These are phyloP conservation scores for Aspergillus transmontanensis DNA, from an alignment of 2,329 filamentous ascomycete species.

Conservation along the genomic window DNA sequence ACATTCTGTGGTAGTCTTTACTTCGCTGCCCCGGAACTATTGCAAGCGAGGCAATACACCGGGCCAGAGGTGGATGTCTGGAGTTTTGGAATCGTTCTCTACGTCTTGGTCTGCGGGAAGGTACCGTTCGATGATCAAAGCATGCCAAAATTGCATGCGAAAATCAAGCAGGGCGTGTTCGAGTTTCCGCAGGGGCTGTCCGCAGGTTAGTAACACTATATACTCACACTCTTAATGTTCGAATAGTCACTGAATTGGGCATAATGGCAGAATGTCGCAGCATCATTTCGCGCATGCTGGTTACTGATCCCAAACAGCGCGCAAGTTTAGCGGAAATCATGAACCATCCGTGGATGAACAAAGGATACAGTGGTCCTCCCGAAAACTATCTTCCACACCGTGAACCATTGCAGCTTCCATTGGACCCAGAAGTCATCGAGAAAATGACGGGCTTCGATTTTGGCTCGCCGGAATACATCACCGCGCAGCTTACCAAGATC, in stretches of 20 bases:
- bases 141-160: conserved; percentile 96
- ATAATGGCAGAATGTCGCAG: conserved; percentile 77
- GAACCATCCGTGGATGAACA: conserved; percentile 93
- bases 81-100: conserved; percentile 98
- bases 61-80: conserved; percentile 97
- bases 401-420: conserved; percentile 80
- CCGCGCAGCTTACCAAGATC: conserved; percentile 76
- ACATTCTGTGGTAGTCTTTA: conserved; percentile 98
- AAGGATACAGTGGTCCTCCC: conserved; percentile 81
- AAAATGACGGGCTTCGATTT: conserved; percentile 99
- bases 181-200: conserved; percentile 95
- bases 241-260: conserved; percentile 38
- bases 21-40: conserved; percentile 91
- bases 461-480: conserved; percentile 81
- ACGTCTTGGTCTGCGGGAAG: conserved; percentile 95
- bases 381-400: conserved; percentile 85
- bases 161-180: conserved; percentile 96
- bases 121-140: conserved; percentile 99
- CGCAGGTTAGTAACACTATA: conserved; percentile 63
- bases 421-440: conserved; percentile 80
- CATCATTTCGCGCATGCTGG: conserved; percentile 91
- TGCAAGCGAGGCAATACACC: conserved; percentile 92
- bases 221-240: conserved; percentile 2
- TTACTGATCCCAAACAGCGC: conserved; percentile 86
- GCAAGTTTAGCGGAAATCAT: conserved; percentile 89